A percentile compares a stretch with the other conserved stretches of the same genome.
These are phyloP conservation scores for Saccharomycopsis sp. DNA, from an alignment of 805 yeast genomes.

Conservation along the genomic window DNA sequence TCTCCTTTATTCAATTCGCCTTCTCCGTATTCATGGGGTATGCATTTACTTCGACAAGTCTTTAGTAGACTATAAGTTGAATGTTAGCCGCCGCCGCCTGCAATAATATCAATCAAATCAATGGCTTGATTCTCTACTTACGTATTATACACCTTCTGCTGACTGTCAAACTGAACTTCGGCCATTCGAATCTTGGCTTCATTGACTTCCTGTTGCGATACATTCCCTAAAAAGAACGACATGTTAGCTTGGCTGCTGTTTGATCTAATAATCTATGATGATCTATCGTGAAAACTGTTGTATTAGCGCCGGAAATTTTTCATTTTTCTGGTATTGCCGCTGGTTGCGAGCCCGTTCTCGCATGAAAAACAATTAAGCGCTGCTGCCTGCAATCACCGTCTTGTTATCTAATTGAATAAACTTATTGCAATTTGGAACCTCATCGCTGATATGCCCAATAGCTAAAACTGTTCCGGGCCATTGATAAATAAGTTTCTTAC, in stretches of 20 bases:
- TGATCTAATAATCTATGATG: slow-evolving; percentile 35
- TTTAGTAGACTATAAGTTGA: slow-evolving; percentile 38
- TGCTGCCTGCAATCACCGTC: too few species aligned
- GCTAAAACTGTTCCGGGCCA: slow-evolving; percentile 69
- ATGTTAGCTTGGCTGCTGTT: slow-evolving; percentile 28
- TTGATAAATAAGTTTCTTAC: slow-evolving; percentile 42
- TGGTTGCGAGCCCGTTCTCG: too few species aligned
- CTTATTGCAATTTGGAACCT: slow-evolving; percentile 65
- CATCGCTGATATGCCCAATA: slow-evolving; percentile 75
- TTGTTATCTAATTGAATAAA: slow-evolving; percentile 33
- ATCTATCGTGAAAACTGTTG: too few species aligned
- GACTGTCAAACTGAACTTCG: slow-evolving; percentile 60
- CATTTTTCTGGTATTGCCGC: too few species aligned
- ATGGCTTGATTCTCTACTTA: slow-evolving; percentile 25
- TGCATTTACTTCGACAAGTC: slow-evolving; percentile 69
- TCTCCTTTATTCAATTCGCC: slow-evolving; percentile 83
- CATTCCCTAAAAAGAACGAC: slow-evolving; percentile 53
- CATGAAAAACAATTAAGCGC: too few species aligned
- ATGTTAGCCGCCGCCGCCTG: slow-evolving; percentile 19
- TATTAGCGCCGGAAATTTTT: too few species aligned
- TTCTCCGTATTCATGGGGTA: slow-evolving; percentile 81
- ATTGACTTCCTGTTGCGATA: slow-evolving; percentile 46
- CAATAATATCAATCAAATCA: too few species aligned
- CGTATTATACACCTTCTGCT: slow-evolving; percentile 47
- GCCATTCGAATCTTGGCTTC: slow-evolving; percentile 58